Evolutionary conservation across 768 basidiomycete species (phyloP).

Genomic region (Auricularia sp.): DNA sequence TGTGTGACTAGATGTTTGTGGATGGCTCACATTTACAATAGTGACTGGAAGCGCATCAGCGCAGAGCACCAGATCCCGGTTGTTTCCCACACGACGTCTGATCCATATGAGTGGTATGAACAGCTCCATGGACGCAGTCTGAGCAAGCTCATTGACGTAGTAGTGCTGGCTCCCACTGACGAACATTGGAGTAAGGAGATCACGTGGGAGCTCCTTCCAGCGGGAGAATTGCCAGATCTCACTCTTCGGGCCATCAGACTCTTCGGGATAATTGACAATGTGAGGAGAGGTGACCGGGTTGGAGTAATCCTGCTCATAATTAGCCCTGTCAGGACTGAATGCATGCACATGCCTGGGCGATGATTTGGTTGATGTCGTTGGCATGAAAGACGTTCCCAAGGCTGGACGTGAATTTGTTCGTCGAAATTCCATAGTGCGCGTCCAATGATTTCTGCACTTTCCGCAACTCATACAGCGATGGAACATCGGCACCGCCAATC

Average conservation of each 20-base stretch:
- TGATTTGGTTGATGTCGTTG: not conserved
- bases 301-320: not conserved
- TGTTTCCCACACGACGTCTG: not conserved
- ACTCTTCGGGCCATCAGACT: not conserved
- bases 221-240: slow-evolving; percentile 1
- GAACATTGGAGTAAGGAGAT: slow-evolving; percentile 12
- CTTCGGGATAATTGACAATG: slow-evolving; percentile 1
- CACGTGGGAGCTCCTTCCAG: not conserved
- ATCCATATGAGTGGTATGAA: slow-evolving; percentile 7
- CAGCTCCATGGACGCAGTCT: not conserved
- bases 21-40: too few relatives aligned
- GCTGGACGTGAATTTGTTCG: too few relatives aligned
- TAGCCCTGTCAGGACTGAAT: too few relatives aligned
- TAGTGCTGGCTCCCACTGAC: slow-evolving; percentile 6
- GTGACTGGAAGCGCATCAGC: not conserved
- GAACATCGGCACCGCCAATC: too few relatives aligned
- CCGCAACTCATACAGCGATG: too few relatives aligned
- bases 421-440: too few relatives aligned
- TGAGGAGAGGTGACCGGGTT: not conserved
- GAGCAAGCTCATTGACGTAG: slow-evolving; percentile 13
- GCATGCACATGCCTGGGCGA: not conserved
- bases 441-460: too few relatives aligned
- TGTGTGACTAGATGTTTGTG: too few relatives aligned
- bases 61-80: not conserved
- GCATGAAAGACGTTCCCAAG: too few relatives aligned